phyloP scores from a whole-genome alignment of 345 rosid species.

The Syzygium oleosum region DNA sequence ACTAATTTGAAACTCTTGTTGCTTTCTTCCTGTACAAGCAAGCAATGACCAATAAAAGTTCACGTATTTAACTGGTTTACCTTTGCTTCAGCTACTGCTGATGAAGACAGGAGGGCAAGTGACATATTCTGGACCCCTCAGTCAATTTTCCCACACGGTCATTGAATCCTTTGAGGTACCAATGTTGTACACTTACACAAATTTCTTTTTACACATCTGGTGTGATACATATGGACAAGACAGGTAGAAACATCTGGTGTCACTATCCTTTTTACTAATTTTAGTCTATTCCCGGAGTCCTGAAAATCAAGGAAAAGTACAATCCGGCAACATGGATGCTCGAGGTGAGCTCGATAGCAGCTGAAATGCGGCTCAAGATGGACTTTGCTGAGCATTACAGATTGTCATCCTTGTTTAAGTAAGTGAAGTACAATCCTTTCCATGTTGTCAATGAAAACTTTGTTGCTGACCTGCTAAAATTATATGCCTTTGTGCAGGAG shows the following conservation, averaged over 20 bases:
- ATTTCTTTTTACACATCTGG: not conserved
- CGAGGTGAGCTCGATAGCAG: constrained; percentile 79
- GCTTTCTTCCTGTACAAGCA: not conserved
- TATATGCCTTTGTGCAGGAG: not conserved
- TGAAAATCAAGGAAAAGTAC: constrained; percentile 55
- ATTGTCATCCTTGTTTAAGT: constrained; percentile 48
- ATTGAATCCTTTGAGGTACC: constrained; percentile 71
- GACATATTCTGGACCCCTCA: constrained; percentile 67
- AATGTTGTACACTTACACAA: not conserved
- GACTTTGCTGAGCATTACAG: constrained; percentile 73
- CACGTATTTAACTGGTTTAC: not conserved
- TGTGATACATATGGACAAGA: not conserved
- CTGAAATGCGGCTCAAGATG: constrained; percentile 50
- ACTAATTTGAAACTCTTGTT: not conserved
- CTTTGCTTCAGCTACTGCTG: constrained; percentile 24
- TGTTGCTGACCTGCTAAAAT: not conserved
- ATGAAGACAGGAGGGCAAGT: constrained; percentile 93
- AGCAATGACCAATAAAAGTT: not conserved
- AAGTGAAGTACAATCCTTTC: constrained; percentile 11
- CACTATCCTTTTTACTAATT: not conserved
- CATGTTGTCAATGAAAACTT: not conserved
- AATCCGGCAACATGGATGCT: constrained; percentile 94
- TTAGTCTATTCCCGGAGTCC: constrained; percentile 56
- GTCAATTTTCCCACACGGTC: constrained; percentile 52
- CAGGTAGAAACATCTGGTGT: not conserved